Conservation (phyloP, 495 filamentous ascomycete species). For the Penicillium samsonianum region DNA sequence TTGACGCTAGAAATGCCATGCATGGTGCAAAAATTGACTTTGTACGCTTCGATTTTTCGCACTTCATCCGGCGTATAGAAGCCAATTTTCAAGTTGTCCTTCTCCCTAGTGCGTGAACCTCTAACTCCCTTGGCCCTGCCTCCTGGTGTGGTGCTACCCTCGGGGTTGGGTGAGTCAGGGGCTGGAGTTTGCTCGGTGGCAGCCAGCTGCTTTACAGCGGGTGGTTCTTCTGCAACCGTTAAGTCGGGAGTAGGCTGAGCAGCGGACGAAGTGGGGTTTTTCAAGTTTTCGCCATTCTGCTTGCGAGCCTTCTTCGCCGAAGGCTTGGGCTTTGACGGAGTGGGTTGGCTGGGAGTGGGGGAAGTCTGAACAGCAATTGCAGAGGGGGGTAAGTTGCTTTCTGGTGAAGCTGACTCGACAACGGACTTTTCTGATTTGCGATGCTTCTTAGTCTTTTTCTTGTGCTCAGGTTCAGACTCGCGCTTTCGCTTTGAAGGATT, state of each 20-base stretch:
- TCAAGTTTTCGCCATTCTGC: background rate
- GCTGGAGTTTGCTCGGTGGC: background rate
- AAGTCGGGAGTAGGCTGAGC: background rate
- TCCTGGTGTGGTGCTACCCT: background rate
- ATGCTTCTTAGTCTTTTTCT: slow-evolving; percentile 22
- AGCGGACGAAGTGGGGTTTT: background rate
- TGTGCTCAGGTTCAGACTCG: slow-evolving; percentile 15
- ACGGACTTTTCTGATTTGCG: slow-evolving; percentile 5
- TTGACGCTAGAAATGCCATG: slow-evolving; percentile 20
- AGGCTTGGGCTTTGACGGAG: background rate
- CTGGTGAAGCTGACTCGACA: background rate
- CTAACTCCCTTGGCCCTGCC: slow-evolving; percentile 13
- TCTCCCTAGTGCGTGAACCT: slow-evolving; percentile 18
- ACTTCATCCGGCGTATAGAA: slow-evolving; percentile 79
- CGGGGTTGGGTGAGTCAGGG: slow-evolving; percentile 1
- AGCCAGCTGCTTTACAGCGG: background rate
- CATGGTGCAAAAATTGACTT: slow-evolving; percentile 40
- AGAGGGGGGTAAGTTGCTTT: background rate
- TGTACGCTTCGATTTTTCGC: slow-evolving; percentile 40
- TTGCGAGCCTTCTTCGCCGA: background rate
- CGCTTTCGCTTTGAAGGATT: slow-evolving; percentile 28
- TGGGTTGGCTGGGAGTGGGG: background rate
- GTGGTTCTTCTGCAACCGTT: background rate
- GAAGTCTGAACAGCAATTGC: background rate
- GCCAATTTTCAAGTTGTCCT: slow-evolving; percentile 36